These are phyloP conservation scores for Yamadazyma oceani DNA, from an alignment of 1,139 yeast species.

Conservation along the genomic window DNA sequence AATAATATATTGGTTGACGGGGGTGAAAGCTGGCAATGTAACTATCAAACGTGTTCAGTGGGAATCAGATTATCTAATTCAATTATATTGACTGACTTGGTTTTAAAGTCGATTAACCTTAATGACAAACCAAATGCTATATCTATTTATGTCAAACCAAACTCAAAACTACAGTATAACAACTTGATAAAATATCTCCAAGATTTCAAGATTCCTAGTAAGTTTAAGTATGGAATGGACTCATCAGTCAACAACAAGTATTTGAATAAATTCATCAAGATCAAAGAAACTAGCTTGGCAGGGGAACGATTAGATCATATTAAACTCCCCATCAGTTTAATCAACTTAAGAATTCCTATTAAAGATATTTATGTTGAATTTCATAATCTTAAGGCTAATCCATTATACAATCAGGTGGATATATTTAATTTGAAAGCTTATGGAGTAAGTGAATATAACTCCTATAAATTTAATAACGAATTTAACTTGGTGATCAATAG, in stretches of 20 bases:
- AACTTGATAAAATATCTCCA: slow-evolving; percentile 23
- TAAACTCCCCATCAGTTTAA: slow-evolving; percentile 34
- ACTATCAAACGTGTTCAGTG: slow-evolving; percentile 26
- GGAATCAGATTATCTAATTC: slow-evolving; percentile 38
- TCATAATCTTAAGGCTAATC: slow-evolving; percentile 13
- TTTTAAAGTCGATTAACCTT: slow-evolving; percentile 22
- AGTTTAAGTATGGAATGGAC: slow-evolving; percentile 5
- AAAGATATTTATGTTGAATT: slow-evolving; percentile 40
- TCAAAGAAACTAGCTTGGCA: slow-evolving; percentile 25
- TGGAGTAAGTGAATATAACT: slow-evolving; percentile 37
- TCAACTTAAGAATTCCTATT: slow-evolving; percentile 34
- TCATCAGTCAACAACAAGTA: slow-evolving; percentile 21
- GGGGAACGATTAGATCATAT: slow-evolving; percentile 27
- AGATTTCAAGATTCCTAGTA: slow-evolving; percentile 15
- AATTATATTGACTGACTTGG: slow-evolving; percentile 37
- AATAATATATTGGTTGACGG: slow-evolving; percentile 40
- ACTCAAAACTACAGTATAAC: slow-evolving; percentile 11
- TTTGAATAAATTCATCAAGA: slow-evolving; percentile 32
- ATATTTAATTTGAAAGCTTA: slow-evolving; percentile 35
- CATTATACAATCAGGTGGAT: slow-evolving; percentile 19
- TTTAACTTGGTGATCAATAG: slow-evolving; percentile 25
- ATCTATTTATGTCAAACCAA: slow-evolving; percentile 35
- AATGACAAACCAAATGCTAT: slow-evolving; percentile 15
- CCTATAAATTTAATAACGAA: slow-evolving; percentile 28
- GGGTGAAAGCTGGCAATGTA: slow-evolving; percentile 37